These are phyloP conservation scores for Penicillium griseofulvum DNA, from an alignment of 2,329 filamentous ascomycete genomes.

Conservation along the genomic window DNA sequence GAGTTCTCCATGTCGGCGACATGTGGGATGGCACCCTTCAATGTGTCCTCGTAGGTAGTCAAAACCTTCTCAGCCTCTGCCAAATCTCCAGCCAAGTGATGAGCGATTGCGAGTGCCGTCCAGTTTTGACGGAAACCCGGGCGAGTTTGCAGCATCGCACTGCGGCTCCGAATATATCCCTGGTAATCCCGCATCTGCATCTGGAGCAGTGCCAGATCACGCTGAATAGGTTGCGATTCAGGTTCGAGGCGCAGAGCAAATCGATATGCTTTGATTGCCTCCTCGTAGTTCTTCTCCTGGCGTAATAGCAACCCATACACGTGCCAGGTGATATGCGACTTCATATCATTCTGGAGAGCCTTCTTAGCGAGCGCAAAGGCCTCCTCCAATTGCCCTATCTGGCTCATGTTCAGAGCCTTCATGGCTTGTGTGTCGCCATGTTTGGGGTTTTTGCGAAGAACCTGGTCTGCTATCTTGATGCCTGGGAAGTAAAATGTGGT, in stretches of 20 bases:
- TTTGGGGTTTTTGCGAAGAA: conserved; percentile 88
- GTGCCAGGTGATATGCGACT: conserved; percentile 99
- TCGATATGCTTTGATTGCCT: conserved; percentile 98
- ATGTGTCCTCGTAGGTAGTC: conserved; percentile 86
- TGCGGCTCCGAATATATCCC: conserved; percentile 87
- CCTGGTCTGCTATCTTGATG: conserved; percentile 92
- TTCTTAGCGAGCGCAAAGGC: conserved; percentile 91
- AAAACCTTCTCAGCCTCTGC: conserved; percentile 85
- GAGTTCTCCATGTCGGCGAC: conserved; percentile 86
- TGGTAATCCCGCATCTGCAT: conserved; percentile 95
- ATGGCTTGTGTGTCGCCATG: conserved; percentile 99
- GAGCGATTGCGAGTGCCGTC: conserved; percentile 93
- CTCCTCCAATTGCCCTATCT: conserved; percentile 86
- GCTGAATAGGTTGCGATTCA: conserved; percentile 89
- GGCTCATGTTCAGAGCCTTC: conserved; percentile 96
- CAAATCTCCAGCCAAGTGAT: conserved; percentile 85
- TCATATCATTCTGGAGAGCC: conserved; percentile 94
- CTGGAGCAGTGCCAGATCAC: conserved; percentile 89
- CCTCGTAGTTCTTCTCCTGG: conserved; percentile 94
- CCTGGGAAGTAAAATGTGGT: conserved; percentile 50
- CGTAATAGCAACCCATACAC: conserved; percentile 95
- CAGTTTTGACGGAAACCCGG: conserved; percentile 86
- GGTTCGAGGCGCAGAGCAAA: conserved; percentile 90
- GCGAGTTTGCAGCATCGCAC: conserved; percentile 79
- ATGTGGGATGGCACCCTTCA: conserved; percentile 74